A percentile compares a stretch with the other conserved stretches of the same genome.
Conservation (phyloP, 2,329 filamentous ascomycete species). For the Trichophyton schoenleinii region DNA sequence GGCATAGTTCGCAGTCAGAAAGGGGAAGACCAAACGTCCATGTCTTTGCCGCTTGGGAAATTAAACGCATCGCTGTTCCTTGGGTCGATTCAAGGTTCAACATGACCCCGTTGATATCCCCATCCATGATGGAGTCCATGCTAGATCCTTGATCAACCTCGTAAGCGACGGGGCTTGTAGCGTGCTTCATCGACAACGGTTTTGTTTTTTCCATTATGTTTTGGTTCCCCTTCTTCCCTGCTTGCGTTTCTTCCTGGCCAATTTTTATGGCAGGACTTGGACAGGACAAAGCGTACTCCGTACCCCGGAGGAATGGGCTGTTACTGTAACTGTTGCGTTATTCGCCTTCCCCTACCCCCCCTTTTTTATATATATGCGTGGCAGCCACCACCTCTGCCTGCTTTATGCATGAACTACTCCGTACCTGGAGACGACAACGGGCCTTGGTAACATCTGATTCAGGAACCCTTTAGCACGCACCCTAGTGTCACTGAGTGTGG, state of each 20-base stretch:
- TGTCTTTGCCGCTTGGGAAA: neutral
- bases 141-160: neutral
- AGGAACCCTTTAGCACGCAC: neutral
- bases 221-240: neutral
- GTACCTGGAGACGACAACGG: neutral
- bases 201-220: neutral
- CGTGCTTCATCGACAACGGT: neutral
- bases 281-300: too few relatives aligned
- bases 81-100: conserved; percentile 1
- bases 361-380: too few relatives aligned
- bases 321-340: too few relatives aligned
- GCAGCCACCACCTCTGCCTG: too few relatives aligned
- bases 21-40: neutral
- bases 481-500: neutral
- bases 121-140: neutral
- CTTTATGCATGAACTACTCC: too few relatives aligned
- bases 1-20: neutral
- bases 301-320: too few relatives aligned
- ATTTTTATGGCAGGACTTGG: too few relatives aligned
- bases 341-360: too few relatives aligned
- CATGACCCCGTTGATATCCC: conserved; percentile 1
- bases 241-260: too few relatives aligned
- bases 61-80: neutral
- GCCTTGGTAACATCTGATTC: neutral
- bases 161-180: neutral